These are phyloP conservation scores for Podospora australis DNA, from an alignment of 495 filamentous ascomycete species.

Conservation along the genomic window DNA sequence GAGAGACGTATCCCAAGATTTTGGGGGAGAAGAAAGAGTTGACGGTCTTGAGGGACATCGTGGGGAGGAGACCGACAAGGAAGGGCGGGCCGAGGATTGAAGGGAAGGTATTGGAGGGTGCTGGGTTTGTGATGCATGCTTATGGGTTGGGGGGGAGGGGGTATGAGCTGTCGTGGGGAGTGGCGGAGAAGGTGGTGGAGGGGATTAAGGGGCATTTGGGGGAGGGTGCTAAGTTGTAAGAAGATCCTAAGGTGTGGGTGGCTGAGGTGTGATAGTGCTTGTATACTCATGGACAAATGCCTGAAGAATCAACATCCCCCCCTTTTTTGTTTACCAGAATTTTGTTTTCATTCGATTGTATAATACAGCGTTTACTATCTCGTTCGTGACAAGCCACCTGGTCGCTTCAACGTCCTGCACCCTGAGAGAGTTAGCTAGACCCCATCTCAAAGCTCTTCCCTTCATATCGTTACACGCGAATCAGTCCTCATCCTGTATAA, in stretches of 20 bases:
- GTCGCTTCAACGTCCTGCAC: too few relatives aligned
- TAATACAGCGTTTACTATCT: too few relatives aligned
- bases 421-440: too few relatives aligned
- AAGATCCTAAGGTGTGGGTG: too few relatives aligned
- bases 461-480: too few relatives aligned
- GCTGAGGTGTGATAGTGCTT: neutral
- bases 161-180: conserved; percentile 46
- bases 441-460: too few relatives aligned
- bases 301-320: neutral
- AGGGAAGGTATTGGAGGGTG: conserved; percentile 29
- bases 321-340: too few relatives aligned
- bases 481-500: too few relatives aligned
- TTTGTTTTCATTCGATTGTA: too few relatives aligned
- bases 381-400: too few relatives aligned
- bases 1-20: conserved; percentile 33
- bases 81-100: conserved; percentile 40
- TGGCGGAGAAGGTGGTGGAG: conserved; percentile 34
- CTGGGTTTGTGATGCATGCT: conserved; percentile 48
- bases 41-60: conserved; percentile 38
- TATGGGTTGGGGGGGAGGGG: conserved; percentile 59
- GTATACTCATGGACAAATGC: too few relatives aligned
- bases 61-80: conserved; percentile 39
- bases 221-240: conserved; percentile 10
- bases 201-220: conserved; percentile 23
- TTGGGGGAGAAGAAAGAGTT: conserved; percentile 20